phyloP scores from a whole-genome alignment of 1,139 yeast genomes.

The Sugiyamaella neomexicana region DNA sequence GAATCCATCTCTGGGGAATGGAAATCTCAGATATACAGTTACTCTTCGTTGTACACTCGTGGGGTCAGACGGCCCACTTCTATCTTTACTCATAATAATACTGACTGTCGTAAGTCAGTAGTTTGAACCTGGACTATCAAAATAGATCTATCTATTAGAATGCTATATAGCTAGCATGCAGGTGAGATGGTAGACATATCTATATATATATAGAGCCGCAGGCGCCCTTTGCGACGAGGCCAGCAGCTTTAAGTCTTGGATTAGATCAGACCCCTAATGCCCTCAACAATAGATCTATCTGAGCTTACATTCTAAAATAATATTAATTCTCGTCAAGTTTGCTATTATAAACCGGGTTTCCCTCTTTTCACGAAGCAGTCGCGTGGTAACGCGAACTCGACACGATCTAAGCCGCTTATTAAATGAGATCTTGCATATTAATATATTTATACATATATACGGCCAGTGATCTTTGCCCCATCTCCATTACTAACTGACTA shows the following conservation, averaged over 20 bases:
- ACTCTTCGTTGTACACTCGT: constrained; percentile 18
- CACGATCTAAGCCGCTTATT: constrained; percentile 1
- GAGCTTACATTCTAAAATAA: too few relatives aligned
- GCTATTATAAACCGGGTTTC: not conserved
- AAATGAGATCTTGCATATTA: not conserved
- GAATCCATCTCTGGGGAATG: constrained; percentile 44
- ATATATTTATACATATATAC: too few relatives aligned
- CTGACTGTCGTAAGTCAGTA: too few relatives aligned
- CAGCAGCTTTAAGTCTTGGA: not conserved
- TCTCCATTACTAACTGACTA: too few relatives aligned
- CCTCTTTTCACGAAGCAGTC: not conserved
- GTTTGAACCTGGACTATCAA: too few relatives aligned
- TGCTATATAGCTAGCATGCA: too few relatives aligned
- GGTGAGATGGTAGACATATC: not conserved
- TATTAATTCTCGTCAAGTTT: too few relatives aligned
- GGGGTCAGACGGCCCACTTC: not conserved
- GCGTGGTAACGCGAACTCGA: not conserved
- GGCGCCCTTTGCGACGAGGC: not conserved
- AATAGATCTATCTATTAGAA: too few relatives aligned
- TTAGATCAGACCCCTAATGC: too few relatives aligned
- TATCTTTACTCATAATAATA: not conserved
- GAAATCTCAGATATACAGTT: constrained; percentile 43
- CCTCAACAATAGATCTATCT: too few relatives aligned
- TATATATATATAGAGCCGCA: not conserved
- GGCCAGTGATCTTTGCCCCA: too few relatives aligned